Evolutionary conservation across 108 stramenopile species (phyloP).

Genomic region (Cyclotella cryptica): DNA sequence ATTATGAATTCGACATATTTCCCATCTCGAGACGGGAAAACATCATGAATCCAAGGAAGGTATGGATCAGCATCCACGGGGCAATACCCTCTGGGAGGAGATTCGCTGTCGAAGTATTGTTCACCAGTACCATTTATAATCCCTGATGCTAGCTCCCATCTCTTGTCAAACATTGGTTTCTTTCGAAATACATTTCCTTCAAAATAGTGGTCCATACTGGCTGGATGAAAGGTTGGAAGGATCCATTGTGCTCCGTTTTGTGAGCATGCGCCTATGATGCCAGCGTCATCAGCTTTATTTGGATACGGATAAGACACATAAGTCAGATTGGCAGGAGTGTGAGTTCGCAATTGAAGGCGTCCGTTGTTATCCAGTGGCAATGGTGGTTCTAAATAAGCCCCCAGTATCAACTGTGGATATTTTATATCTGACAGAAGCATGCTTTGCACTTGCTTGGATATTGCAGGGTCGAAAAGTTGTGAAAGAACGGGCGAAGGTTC

Average conservation of each 20-base stretch:
- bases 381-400: conserved; percentile 44
- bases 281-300: not conserved
- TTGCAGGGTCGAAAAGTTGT: conserved; percentile 13
- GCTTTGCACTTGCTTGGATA: conserved; percentile 15
- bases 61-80: conserved; percentile 53
- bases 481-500: not conserved
- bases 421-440: conserved; percentile 15
- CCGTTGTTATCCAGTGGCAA: conserved; percentile 2
- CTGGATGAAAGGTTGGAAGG: conserved; percentile 45
- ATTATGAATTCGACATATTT: conserved; percentile 41
- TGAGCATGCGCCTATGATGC: conserved; percentile 22
- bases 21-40: conserved; percentile 45
- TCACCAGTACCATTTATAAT: not conserved
- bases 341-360: conserved; percentile 7
- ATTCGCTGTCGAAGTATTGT: not conserved
- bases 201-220: conserved; percentile 31
- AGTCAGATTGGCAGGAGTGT: conserved; percentile 34
- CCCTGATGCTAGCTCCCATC: conserved; percentile 45
- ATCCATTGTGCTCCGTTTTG: conserved; percentile 46
- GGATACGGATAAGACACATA: conserved; percentile 26
- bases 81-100: conserved; percentile 24
- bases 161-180: conserved; percentile 25
- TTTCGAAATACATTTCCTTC: conserved; percentile 35
- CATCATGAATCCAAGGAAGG: conserved; percentile 55
- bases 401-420: conserved; percentile 31